Percentiles rank a stretch among this genome's conserved stretches.
Conservation (phyloP, 2,329 filamentous ascomycete species). For the Fusarium sp. region DNA sequence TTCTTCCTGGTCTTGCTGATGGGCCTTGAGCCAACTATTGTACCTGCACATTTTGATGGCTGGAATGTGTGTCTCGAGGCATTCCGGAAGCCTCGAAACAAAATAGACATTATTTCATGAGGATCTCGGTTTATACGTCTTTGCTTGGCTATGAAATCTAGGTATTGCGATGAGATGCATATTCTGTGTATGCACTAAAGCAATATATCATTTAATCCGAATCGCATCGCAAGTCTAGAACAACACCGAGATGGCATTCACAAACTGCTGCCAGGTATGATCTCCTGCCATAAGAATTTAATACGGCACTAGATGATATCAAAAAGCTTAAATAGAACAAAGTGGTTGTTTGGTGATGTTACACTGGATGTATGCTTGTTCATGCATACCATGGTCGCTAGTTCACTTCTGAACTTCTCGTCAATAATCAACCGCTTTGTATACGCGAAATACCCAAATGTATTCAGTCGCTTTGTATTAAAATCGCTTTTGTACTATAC, state of each 20-base stretch:
- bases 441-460: background rate
- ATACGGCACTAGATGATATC: background rate
- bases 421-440: background rate
- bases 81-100: slow-evolving; percentile 12
- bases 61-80: background rate
- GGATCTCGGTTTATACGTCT: background rate
- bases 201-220: slow-evolving; percentile 17
- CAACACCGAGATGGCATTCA: background rate
- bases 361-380: background rate
- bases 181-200: slow-evolving; percentile 29
- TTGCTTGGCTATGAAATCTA: background rate
- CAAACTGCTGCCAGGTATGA: background rate
- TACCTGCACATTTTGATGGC: background rate
- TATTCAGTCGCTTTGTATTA: slow-evolving; percentile 9
- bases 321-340: background rate
- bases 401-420: background rate
- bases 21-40: slow-evolving; percentile 3
- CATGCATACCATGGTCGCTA: background rate
- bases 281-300: background rate
- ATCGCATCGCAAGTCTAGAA: background rate
- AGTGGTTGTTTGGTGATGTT: background rate
- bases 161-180: background rate
- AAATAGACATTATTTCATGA: slow-evolving; percentile 30
- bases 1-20: slow-evolving; percentile 17
- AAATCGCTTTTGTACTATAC: slow-evolving; percentile 1